Base-by-base conservation (phyloP, 192 early-diverging fungal genomes). In the Borealophlyctis nickersoniae region DNA sequence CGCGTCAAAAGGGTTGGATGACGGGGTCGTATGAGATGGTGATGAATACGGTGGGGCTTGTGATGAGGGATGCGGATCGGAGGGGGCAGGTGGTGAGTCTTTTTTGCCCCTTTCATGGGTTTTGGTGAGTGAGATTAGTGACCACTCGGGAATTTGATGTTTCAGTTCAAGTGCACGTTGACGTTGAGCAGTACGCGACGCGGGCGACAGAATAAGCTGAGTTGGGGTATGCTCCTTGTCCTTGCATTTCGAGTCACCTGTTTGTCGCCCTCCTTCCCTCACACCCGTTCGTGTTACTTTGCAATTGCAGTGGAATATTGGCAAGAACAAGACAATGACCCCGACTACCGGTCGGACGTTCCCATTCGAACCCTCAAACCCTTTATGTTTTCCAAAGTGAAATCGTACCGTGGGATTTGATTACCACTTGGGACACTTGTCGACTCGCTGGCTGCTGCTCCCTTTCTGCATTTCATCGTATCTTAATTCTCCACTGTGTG, bases 171-270 rank as follows among this genome's bases (percentile, higher is more conserved):
- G 31, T 45, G 36, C 50, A n/a, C 29, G 14, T 31, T 67, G 23
- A 54, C 27, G 29, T 34, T 62, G 49, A 54, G 33, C 22, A 63
- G 53, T 16, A 49, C 54, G 2, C 23, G 49, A 3, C 59, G 65
- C 24, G 65, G 66, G 5, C 52, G 65, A 30, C 66, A 65, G 32
- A 73, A 73, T 56, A 67, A 67, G 36, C 71, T 73, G 4, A 30
- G 14, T 2, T 73, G 71, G 71, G 58, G 66, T 67, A 60, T 33
- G 64, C 9, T 9, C 22, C 14, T 26, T 14, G 22, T 26, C 19
- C 23, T 23, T 19, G 13, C 23, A 51, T 26, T 27, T 14, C 14
- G 39, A 5, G 32, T 7, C 51, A 29, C 13, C 13, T 63, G 51
- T 2, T 28, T 55, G 11, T 22, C 45, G 9, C 45, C 28, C 30